Evolutionary conservation across 164 flowering plant genomes (phyloP).

Genomic region (Warburgia ugandensis): DNA sequence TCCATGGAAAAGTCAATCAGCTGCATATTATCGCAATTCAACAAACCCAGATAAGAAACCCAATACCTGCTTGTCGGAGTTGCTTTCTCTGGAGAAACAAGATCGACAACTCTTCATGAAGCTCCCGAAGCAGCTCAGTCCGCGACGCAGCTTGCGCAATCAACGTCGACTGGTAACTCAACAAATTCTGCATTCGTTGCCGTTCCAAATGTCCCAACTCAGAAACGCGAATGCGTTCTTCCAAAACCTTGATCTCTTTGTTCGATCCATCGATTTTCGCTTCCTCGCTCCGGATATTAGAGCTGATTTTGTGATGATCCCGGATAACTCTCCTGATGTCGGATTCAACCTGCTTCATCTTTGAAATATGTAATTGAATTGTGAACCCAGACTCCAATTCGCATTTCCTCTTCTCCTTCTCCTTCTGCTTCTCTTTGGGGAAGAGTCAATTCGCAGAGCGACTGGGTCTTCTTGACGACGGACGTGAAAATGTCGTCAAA

Average conservation of each 20-base stretch:
- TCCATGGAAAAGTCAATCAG: too few relatives aligned
- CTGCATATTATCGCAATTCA: too few relatives aligned
- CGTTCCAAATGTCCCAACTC: slow-evolving; percentile 12
- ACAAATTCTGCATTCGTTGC: slow-evolving; percentile 22
- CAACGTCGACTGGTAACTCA: slow-evolving; percentile 22
- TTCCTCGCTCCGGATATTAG: slow-evolving; percentile 17
- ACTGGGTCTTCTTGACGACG: too few relatives aligned
- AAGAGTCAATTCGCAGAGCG: too few relatives aligned
- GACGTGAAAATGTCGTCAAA: too few relatives aligned
- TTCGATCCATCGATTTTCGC: slow-evolving; percentile 19
- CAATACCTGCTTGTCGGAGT: slow-evolving; percentile 17
- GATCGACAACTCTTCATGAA: slow-evolving; percentile 19
- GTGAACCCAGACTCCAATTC: neutral
- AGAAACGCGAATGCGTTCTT: slow-evolving; percentile 11
- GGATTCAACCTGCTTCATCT: slow-evolving; percentile 19
- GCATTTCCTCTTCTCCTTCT: slow-evolving; percentile 1
- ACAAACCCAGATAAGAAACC: too few relatives aligned
- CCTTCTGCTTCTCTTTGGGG: neutral
- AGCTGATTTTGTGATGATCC: slow-evolving; percentile 22
- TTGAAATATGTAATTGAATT: too few relatives aligned
- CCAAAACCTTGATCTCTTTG: slow-evolving; percentile 17
- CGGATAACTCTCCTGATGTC: slow-evolving; percentile 17
- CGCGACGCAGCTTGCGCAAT: slow-evolving; percentile 19
- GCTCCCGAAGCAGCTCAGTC: slow-evolving; percentile 19
- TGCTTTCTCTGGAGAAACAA: slow-evolving; percentile 18